Evolutionary conservation across 1,139 yeast genomes (phyloP), one percentile per base, ranked within the genome.

Genomic region (Yamadazyma atmosphaerica): DNA sequence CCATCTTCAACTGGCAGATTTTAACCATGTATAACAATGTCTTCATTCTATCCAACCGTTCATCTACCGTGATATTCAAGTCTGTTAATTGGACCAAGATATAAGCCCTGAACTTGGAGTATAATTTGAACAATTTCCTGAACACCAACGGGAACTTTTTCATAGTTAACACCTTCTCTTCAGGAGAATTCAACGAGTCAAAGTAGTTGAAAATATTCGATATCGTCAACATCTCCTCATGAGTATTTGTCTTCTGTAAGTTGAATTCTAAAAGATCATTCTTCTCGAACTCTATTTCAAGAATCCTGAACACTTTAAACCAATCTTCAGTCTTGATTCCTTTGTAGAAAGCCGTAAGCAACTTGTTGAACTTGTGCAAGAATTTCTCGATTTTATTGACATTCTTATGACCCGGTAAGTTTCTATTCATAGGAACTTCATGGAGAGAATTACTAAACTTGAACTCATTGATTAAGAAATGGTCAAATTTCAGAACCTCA

Each of bases 131-230:
- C 29, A 88, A 64, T 27, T 83, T 76, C 46, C 81, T 74, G 45
- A 90, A 76, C 1, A 90, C 79, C 30, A 77, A 65, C 1, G 98
- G 97, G 39, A 92, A 71, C 47, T 71, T 70, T 45, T 65, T 61
- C 41, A 70, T 46, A 7, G 77, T 66, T 16, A 85, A 58, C 34
- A 68, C 62, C 38, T 65, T 65, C 19, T 77, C 68, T 24, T 56
- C 56, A 14, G 71, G 72, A 17, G 66, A 73, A 31, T 67, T 69
- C 40, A 89, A 65, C 1, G 83, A 67, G 33, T 80, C 79, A 35
- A 90, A 63, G 78, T 87, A 88, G 13, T 71, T 64, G 58, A 81
- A 89, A 14, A 89, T 72, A 54, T 87, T 87, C 35, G 85, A 76
- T 9, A 92, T 68, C 4, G 75, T 70, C 15, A 89, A 46, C 17